These are phyloP conservation scores for Cadophora luteo-olivacea DNA, from an alignment of 2,329 filamentous ascomycete genomes.

Conservation along the genomic window DNA sequence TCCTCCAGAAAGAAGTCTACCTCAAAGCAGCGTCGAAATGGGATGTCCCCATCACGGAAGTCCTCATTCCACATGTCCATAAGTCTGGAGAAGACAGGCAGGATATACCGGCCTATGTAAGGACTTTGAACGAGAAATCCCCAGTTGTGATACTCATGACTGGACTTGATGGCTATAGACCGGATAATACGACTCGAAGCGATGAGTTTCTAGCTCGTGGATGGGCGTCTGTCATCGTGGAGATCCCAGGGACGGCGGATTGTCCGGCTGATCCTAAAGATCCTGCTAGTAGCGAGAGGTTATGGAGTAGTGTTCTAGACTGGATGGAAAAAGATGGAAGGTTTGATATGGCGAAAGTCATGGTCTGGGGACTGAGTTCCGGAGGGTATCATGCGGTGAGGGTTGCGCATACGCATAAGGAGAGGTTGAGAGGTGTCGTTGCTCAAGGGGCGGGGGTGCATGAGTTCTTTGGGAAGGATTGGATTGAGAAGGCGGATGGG, in stretches of 20 bases:
- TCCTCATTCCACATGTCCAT: constrained; percentile 65
- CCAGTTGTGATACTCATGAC: constrained; percentile 64
- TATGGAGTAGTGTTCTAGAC: constrained; percentile 66
- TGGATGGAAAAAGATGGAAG: constrained; percentile 59
- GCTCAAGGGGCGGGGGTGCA: constrained; percentile 70
- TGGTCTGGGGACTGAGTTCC: constrained; percentile 69
- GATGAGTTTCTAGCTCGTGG: constrained; percentile 68
- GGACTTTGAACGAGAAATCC: constrained; percentile 56
- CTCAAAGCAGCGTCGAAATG: constrained; percentile 61
- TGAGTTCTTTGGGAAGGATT: constrained; percentile 64
- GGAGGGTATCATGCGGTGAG: constrained; percentile 74
- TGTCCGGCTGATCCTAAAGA: constrained; percentile 69
- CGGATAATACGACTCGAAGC: constrained; percentile 65
- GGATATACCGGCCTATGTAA: constrained; percentile 68
- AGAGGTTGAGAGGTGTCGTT: constrained; percentile 59
- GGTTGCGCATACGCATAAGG: constrained; percentile 70
- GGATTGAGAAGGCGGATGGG: constrained; percentile 66
- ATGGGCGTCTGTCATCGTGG: constrained; percentile 67
- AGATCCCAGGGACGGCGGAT: constrained; percentile 73
- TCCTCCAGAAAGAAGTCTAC: constrained; percentile 68
- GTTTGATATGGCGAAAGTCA: constrained; percentile 63
- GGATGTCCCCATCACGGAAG: constrained; percentile 65
- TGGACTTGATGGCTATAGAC: constrained; percentile 67
- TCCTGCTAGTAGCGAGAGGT: constrained; percentile 62
- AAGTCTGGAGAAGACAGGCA: constrained; percentile 55